Percentiles rank a stretch among this genome's conserved stretches.
phyloP scores from a whole-genome alignment of 1,284 basidiomycete species.

The Ganoderma boninense region DNA sequence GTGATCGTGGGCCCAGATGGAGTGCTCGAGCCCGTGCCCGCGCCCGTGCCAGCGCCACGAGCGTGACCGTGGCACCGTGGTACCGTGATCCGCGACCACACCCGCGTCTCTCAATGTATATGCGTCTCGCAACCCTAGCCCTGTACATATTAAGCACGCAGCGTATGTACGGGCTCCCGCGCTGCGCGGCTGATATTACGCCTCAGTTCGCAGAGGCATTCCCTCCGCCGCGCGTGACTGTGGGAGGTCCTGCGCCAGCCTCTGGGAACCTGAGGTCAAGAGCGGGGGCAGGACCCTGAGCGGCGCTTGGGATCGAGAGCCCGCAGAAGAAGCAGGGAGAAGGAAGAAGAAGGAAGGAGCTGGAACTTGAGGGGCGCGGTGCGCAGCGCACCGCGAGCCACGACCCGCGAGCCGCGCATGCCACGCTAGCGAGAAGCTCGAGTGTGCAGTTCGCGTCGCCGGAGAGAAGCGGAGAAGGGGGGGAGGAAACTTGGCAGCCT shows the following conservation, averaged over 20 bases:
- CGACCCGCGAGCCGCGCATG: not conserved
- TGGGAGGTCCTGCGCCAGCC: not conserved
- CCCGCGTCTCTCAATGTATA: not conserved
- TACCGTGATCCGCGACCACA: not conserved
- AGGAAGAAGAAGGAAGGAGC: not conserved
- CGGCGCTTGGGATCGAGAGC: not conserved
- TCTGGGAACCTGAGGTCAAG: not conserved
- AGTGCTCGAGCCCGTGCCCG: constrained; percentile 28
- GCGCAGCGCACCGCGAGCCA: too few species aligned
- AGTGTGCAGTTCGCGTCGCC: not conserved
- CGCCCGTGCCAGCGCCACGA: constrained; percentile 20
- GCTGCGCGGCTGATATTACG: not conserved
- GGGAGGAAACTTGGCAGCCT: not conserved
- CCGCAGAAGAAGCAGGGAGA: not conserved
- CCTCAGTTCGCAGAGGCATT: not conserved
- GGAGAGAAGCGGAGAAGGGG: not conserved
- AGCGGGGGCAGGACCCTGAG: not conserved
- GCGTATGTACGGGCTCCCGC: not conserved
- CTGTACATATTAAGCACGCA: not conserved
- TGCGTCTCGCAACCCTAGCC: not conserved
- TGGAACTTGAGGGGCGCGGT: not conserved
- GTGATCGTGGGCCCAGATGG: constrained; percentile 66
- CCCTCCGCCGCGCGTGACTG: not conserved
- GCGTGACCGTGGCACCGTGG: not conserved
- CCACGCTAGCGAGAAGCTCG: constrained; percentile 5